Evolutionary conservation across 2,329 filamentous ascomycete genomes (phyloP), one percentile per base, ranked within the genome.

Genomic region (Bertia moriformis): DNA sequence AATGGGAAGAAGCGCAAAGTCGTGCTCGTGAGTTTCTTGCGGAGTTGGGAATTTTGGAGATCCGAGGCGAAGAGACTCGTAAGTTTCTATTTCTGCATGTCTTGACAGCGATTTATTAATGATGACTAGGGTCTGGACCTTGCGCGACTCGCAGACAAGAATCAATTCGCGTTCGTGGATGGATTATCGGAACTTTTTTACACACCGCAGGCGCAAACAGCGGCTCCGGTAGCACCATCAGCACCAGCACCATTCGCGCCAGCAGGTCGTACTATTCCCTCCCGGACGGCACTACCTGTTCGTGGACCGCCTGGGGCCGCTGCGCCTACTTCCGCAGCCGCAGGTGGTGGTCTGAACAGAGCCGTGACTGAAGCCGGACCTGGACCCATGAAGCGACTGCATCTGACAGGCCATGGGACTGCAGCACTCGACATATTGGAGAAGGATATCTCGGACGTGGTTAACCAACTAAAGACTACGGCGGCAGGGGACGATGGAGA

Each of bases 21-120:
- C 1, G 60, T 78, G 4, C 58, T 79, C 1, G 66, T 76, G 27
- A 77, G 70, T 54, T 78, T 74, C 58, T 55, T 78, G 54, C 62
- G 70, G 38, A 66, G 72, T 40, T 63, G 59, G 48, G 62, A 67
- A 2, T 74, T 76, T 45, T 80, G 75, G 75, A 65, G 56, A 45
- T 54, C 55, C 5, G 73, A 78, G 45, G 61, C 61, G 15, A 63
- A 69, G 46, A 67, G 69, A 52, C 54, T 67, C 43, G 69, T 71
- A 57, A 47, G 61, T 49, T n/a, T 27, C 22, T 27, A 27, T n/a
- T 27, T n/a, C 22, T 7, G 22, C 22, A n/a, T 7, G 22, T 27
- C 22, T 27, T 10, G 22, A n/a, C 7, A 27, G 7, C 7, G n/a
- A 27, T n/a, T 27, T 7, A 7, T 27, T 10, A 27, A 10, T 27